Percentiles rank a stretch among this genome's conserved stretches.
These are phyloP conservation scores for Rhynchosporium secalis DNA, from an alignment of 2,329 filamentous ascomycete species.

Conservation along the genomic window DNA sequence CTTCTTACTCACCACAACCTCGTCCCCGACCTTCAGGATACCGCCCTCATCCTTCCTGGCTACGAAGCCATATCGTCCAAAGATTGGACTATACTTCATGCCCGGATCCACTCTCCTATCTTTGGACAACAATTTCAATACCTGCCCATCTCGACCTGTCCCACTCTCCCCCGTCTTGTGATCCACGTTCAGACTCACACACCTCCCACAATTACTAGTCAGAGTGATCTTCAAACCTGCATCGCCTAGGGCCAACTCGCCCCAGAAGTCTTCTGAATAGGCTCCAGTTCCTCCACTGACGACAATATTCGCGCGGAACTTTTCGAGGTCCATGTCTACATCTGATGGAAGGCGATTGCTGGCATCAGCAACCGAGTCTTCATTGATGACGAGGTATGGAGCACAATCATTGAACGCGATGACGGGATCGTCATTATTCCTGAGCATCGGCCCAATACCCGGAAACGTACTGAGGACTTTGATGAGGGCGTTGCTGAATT, in stretches of 20 bases:
- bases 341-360: slow-evolving; percentile 53
- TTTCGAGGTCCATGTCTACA: slow-evolving; percentile 60
- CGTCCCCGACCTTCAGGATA: slow-evolving; percentile 49
- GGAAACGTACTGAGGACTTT: slow-evolving; percentile 28
- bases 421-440: slow-evolving; percentile 43
- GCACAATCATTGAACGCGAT: slow-evolving; percentile 75
- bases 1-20: slow-evolving; percentile 46
- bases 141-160: slow-evolving; percentile 55
- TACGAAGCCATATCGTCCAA: slow-evolving; percentile 72
- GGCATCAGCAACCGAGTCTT: slow-evolving; percentile 69
- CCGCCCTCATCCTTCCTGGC: slow-evolving; percentile 34
- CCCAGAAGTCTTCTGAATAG: slow-evolving; percentile 76
- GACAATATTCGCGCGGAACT: slow-evolving; percentile 74
- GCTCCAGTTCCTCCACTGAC: slow-evolving; percentile 55
- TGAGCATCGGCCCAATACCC: slow-evolving; percentile 26
- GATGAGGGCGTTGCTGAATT: slow-evolving; percentile 13
- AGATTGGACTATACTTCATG: slow-evolving; percentile 66
- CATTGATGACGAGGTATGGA: slow-evolving; percentile 71
- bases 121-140: slow-evolving; percentile 69
- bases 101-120: slow-evolving; percentile 72
- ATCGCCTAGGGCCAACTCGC: slow-evolving; percentile 19
- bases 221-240: slow-evolving; percentile 50
- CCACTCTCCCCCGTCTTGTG: slow-evolving; percentile 63
- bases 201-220: slow-evolving; percentile 70
- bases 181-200: slow-evolving; percentile 70